A percentile compares a stretch with the other conserved stretches of the same genome.
Conservation (phyloP, 2,329 filamentous ascomycete species). For the Calonectria henricotiae region DNA sequence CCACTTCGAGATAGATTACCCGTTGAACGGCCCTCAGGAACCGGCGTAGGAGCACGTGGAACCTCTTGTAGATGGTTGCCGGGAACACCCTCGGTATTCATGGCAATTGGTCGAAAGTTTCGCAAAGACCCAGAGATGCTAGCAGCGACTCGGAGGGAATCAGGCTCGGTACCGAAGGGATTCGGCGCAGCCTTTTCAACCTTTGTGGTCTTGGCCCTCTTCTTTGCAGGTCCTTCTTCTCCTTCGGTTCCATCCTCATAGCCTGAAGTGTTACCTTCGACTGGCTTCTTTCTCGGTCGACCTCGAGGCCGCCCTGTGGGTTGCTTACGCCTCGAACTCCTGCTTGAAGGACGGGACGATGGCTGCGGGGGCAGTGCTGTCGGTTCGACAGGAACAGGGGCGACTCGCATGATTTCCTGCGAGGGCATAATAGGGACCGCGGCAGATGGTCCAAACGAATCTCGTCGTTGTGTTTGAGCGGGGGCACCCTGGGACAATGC, state of each 20-base stretch:
- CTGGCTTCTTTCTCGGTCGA: slow-evolving; percentile 70
- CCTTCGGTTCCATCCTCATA: slow-evolving; percentile 78
- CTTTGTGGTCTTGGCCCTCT: slow-evolving; percentile 85
- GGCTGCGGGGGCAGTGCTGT: slow-evolving; percentile 46
- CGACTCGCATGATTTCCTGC: slow-evolving; percentile 57
- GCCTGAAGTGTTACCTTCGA: slow-evolving; percentile 80
- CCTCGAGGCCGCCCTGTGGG: slow-evolving; percentile 72
- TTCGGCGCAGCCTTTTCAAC: slow-evolving; percentile 81
- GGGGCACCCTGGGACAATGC: slow-evolving; percentile 57
- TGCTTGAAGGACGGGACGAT: slow-evolving; percentile 73
- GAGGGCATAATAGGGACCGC: slow-evolving; percentile 46
- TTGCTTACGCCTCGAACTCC: slow-evolving; percentile 67
- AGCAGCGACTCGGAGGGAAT: slow-evolving; percentile 90
- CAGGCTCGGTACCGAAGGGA: slow-evolving; percentile 81
- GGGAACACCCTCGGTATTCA: slow-evolving; percentile 62
- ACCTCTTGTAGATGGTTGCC: slow-evolving; percentile 77
- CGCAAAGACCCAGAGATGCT: slow-evolving; percentile 92
- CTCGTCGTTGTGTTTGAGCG: slow-evolving; percentile 44
- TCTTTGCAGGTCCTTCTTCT: slow-evolving; percentile 73
- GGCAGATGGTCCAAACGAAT: slow-evolving; percentile 52
- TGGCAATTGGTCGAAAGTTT: slow-evolving; percentile 82
- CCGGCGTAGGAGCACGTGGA: slow-evolving; percentile 84
- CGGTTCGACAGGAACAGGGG: slow-evolving; percentile 56
- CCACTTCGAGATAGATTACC: slow-evolving; percentile 52
- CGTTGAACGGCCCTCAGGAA: slow-evolving; percentile 68